A percentile compares a stretch with the other conserved stretches of the same genome.
phyloP scores from a whole-genome alignment of 208 protist genomes.

The Acanthamoeba lenticulata region DNA sequence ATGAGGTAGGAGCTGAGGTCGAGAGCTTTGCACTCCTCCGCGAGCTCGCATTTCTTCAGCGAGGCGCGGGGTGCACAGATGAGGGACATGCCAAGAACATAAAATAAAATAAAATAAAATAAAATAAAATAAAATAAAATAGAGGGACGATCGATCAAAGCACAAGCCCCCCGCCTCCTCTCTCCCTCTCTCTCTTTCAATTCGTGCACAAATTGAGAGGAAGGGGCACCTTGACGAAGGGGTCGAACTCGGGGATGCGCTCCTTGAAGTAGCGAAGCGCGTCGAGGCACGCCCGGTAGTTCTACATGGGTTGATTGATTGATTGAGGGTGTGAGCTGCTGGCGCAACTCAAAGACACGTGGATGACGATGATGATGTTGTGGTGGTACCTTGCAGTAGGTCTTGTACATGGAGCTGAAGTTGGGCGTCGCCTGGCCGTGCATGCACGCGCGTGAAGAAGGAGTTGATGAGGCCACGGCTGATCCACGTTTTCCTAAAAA shows the following conservation, averaged over 20 bases:
- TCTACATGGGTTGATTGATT: no score
- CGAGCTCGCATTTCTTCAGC: background rate
- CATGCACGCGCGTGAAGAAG: background rate
- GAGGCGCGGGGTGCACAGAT: background rate
- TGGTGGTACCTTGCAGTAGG: constrained; percentile 54
- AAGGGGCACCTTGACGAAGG: background rate
- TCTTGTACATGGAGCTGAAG: background rate
- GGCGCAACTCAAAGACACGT: no score
- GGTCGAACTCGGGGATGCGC: constrained; percentile 17
- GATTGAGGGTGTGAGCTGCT: no score
- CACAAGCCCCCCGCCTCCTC: no score
- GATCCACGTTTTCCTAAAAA: background rate
- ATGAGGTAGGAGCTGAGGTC: constrained; percentile 14
- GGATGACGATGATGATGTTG: no score
- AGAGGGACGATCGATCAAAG: background rate
- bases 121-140: no score
- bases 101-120: background rate
- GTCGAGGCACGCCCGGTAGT: constrained; percentile 18
- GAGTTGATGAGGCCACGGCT: background rate
- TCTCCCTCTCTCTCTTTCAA: no score
- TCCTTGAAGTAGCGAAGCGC: constrained; percentile 30
- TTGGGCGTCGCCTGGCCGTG: background rate
- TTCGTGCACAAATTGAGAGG: no score
- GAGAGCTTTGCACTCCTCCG: constrained; percentile 7
- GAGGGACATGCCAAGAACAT: background rate